Evolutionary conservation across 2,329 filamentous ascomycete species (phyloP).

Genomic region (Sclerotinia glacialis): DNA sequence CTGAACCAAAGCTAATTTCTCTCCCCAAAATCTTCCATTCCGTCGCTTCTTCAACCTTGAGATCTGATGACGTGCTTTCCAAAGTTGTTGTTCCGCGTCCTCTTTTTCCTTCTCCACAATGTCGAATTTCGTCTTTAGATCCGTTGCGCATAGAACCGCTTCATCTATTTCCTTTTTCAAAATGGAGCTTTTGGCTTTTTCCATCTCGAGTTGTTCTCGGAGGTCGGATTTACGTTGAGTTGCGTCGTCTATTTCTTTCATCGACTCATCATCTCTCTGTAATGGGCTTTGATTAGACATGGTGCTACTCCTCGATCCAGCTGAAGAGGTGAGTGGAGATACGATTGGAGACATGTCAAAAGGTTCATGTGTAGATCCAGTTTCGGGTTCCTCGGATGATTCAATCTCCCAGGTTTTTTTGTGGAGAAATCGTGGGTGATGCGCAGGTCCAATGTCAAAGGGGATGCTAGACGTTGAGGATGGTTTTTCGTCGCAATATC

Average conservation of each 20-base stretch:
- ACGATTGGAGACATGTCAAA: not conserved
- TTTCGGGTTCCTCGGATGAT: not conserved
- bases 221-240: not conserved
- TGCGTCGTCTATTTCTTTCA: not conserved
- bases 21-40: not conserved
- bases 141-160: not conserved
- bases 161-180: not conserved
- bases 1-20: not conserved
- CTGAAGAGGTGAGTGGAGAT: not conserved
- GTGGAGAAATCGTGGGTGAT: not conserved
- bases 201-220: constrained; percentile 9
- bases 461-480: not conserved
- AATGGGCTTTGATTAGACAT: not conserved
- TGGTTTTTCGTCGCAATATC: not conserved
- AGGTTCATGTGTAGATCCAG: not conserved
- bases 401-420: not conserved
- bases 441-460: not conserved
- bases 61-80: not conserved
- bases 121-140: not conserved
- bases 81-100: not conserved
- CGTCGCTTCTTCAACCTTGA: not conserved
- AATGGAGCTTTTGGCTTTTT: not conserved
- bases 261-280: not conserved
- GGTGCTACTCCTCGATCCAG: not conserved
- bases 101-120: not conserved